phyloP scores from a whole-genome alignment of 805 yeast species.

The Metschnikowia proteae region DNA sequence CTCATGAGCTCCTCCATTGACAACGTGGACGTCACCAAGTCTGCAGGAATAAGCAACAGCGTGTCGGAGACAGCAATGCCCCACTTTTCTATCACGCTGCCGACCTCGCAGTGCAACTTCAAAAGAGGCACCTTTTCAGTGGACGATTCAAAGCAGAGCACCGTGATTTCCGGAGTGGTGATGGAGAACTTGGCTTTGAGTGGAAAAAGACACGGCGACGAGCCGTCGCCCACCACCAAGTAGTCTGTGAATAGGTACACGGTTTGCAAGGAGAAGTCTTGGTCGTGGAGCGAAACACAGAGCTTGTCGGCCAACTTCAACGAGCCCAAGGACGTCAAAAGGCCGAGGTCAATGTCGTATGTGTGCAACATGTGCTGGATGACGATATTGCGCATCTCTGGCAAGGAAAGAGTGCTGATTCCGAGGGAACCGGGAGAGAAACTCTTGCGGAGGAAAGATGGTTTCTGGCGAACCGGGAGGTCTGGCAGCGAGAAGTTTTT shows the following conservation, averaged over 20 bases:
- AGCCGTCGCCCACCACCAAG: conserved; percentile 24
- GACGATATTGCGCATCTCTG: conserved; percentile 24
- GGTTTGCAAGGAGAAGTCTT: conserved; percentile 7
- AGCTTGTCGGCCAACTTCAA: conserved; percentile 36
- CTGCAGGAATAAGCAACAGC: conserved; percentile 30
- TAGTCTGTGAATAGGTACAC: conserved; percentile 36
- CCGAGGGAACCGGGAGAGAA: neutral
- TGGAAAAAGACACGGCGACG: conserved; percentile 11
- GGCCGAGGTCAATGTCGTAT: conserved; percentile 23
- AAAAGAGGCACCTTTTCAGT: conserved; percentile 11
- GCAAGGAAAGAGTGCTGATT: conserved; percentile 9
- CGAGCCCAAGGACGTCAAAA: conserved; percentile 30
- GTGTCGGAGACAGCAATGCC: conserved; percentile 38
- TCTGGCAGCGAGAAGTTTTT: neutral
- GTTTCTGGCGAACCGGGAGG: neutral
- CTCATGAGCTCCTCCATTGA: neutral
- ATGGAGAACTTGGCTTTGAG: conserved; percentile 12
- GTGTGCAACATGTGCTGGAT: conserved; percentile 26
- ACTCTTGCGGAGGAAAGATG: conserved; percentile 1
- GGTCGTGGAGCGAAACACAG: conserved; percentile 20
- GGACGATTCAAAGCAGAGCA: conserved; percentile 18
- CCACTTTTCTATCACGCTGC: conserved; percentile 42
- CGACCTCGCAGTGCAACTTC: conserved; percentile 27
- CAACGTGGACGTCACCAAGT: conserved; percentile 25
- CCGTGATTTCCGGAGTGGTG: conserved; percentile 24